phyloP scores from a whole-genome alignment of 2,329 filamentous ascomycete species.

The Neurospora sp. region DNA sequence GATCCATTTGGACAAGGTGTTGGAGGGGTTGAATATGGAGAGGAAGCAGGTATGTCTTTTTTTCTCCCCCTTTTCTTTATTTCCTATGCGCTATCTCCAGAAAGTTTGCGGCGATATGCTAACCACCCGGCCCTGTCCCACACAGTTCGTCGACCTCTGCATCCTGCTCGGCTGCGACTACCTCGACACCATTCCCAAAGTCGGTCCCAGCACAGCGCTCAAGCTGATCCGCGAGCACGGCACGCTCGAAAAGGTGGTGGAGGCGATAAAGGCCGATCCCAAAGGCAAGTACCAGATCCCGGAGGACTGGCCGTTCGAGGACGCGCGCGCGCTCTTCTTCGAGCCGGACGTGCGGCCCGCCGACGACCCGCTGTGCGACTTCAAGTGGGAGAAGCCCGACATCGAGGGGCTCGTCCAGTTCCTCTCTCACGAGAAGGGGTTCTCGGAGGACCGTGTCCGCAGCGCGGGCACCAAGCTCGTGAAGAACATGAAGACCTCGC shows the following conservation, averaged over 20 bases:
- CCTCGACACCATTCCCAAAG: conserved; percentile 88
- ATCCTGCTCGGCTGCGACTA: conserved; percentile 98
- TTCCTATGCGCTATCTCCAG: not conserved
- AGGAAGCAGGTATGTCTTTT: conserved; percentile 55
- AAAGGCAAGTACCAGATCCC: conserved; percentile 77
- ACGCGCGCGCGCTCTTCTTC: conserved; percentile 86
- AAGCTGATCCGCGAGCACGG: conserved; percentile 92
- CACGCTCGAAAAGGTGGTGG: conserved; percentile 76
- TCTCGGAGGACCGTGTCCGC: conserved; percentile 88
- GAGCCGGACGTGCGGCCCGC: conserved; percentile 79
- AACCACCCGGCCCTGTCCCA: not conserved
- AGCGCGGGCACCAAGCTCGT: conserved; percentile 65
- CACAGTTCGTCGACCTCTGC: conserved; percentile 90
- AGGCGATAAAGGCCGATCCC: conserved; percentile 56
- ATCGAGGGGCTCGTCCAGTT: conserved; percentile 83
- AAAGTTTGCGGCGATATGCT: not conserved
- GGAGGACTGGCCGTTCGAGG: conserved; percentile 92
- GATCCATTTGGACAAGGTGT: conserved; percentile 76
- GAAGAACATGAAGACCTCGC: conserved; percentile 84
- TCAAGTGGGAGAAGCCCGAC: conserved; percentile 95
- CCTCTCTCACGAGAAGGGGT: conserved; percentile 88
- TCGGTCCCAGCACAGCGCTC: conserved; percentile 83
- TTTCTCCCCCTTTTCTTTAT: not conserved
- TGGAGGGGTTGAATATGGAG: conserved; percentile 84
- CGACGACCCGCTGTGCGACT: conserved; percentile 80